Base-by-base conservation (phyloP, 1,139 yeast species). In the Blastobotrys serpentis region DNA sequence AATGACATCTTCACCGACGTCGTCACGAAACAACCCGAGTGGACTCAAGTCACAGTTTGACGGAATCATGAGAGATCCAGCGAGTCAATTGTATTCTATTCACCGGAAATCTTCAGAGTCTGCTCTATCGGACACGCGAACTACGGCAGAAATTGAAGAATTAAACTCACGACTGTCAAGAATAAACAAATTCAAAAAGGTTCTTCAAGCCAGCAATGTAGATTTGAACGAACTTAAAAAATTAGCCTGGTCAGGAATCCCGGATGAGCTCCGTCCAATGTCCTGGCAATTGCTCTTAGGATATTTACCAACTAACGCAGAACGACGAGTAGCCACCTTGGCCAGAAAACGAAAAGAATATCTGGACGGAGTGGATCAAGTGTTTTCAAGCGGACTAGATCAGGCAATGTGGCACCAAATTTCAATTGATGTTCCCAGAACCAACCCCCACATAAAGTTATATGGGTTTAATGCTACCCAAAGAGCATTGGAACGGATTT, bases 221-320 rank as follows among this genome's bases (percentile, higher is more conserved):
- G 84, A 86, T 56, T 63, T 81, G 46, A 72, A 75, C 38, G 92
- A 84, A 42, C 73, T 92, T 50, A 78, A 88, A 54, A 81, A 84
- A 62, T 74, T 89, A 47, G 79, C 96, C 8, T 92, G 98, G 98
- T 86, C 90, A 58, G 98, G 99, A 1, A 79, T 94, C 10, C 98
- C 98, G 0, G 72, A 77, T 14, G 84, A 83, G 52, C 73, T 90
- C 51, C 74, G 98, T 51, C 89, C 98, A 0, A 70, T 84, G 46
- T 79, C 88, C 7, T 92, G 99, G 99, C 95, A 88, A 66, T 70
- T 90, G 23, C 68, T 92, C 42, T 74, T 90, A 44, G 98, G 98
- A 0, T 92, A 92, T 64, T 70, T 92, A 40, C 97, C 98, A 1
- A 81, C 95, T 1, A 92, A 89, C 62, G 77, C 83, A 19, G 79